Evolutionary conservation across 2,329 filamentous ascomycete species (phyloP), one percentile per base, ranked within the genome.

Genomic region (Hypoxylon sp.): DNA sequence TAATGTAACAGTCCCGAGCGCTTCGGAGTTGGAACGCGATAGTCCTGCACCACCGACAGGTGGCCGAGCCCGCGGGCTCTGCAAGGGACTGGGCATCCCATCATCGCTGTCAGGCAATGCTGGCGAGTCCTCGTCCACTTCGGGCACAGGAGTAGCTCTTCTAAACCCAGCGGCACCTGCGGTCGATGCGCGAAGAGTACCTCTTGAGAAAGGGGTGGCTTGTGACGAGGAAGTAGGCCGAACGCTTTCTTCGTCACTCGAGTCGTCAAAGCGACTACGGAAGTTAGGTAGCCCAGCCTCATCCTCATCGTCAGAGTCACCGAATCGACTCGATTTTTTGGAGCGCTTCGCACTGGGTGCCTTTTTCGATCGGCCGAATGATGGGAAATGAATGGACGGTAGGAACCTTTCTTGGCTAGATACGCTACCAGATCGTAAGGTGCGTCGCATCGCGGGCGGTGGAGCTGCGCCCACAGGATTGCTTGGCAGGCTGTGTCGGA

Each of bases 211-310:
- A 4, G 70, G 60, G 7, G 69, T 48, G 2, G 51, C 24, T 20
- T 64, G 60, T 14, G 78, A 45, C 72, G 79, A 26, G 76, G 78
- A 26, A 73, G 74, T 28, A 75, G 76, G 62, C 72, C 70, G 64
- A 16, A 80, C 75, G 12, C 82, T 81, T 16, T 85, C 82, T 48
- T 91, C 89, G 58, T 93, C 90, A 72, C 91, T 93, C 1, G 91
- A 93, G 71, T 93, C 89, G 0, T 82, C 87, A 71, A 93, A 91
- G 0, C 90, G 88, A 72, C 87, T 89, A 30, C 74, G 78, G 72
- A 85, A 87, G 3, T 73, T 71, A 16, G 67, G 71, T 14, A 65
- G 74, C 28, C 70, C 75, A 33, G 70, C 80, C 11, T 79, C 79
- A 1, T 85, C 84, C 33, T 90, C 88, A 66, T 89, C 88, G 65